Evolutionary conservation across 805 yeast genomes (phyloP).

Genomic region (Candida schatavii): DNA sequence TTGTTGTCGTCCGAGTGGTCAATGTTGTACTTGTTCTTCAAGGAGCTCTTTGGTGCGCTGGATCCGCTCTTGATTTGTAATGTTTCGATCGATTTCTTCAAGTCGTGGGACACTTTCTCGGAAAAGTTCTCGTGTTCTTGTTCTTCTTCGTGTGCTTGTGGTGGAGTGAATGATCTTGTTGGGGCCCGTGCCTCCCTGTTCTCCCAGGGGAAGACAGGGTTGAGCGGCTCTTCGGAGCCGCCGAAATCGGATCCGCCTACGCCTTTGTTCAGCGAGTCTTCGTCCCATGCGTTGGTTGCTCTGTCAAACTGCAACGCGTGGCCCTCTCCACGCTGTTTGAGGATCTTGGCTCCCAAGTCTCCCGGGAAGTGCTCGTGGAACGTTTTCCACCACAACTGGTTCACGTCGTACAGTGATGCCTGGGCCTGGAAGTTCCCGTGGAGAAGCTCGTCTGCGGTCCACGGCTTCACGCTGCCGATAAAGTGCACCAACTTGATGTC

Average conservation of each 20-base stretch:
- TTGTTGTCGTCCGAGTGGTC: slow-evolving; percentile 4
- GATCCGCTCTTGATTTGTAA: background rate
- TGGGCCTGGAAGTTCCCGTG: slow-evolving; percentile 4
- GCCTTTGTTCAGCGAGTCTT: slow-evolving; percentile 2
- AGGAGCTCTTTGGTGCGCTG: background rate
- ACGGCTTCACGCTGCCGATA: slow-evolving; percentile 33
- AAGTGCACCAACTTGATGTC: slow-evolving; percentile 30
- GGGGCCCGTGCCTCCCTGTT: slow-evolving; percentile 18
- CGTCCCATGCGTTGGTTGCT: slow-evolving; percentile 22
- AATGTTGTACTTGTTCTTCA: slow-evolving; percentile 5
- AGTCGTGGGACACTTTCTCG: slow-evolving; percentile 7
- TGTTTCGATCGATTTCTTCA: slow-evolving; percentile 10
- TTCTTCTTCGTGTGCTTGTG: slow-evolving; percentile 4
- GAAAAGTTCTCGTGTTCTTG: background rate
- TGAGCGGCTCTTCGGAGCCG: slow-evolving; percentile 3
- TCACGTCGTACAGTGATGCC: slow-evolving; percentile 9
- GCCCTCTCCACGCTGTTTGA: slow-evolving; percentile 20
- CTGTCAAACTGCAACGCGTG: slow-evolving; percentile 18
- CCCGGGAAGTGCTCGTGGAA: slow-evolving; percentile 19
- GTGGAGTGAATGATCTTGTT: slow-evolving; percentile 22
- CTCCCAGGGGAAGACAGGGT: slow-evolving; percentile 32
- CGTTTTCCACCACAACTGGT: slow-evolving; percentile 29
- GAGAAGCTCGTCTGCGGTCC: slow-evolving; percentile 17
- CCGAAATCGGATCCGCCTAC: slow-evolving; percentile 1
- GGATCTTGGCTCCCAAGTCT: slow-evolving; percentile 15